Conservation (phyloP, 257 asterid species). For the Fraxinus pennsylvanica region DNA sequence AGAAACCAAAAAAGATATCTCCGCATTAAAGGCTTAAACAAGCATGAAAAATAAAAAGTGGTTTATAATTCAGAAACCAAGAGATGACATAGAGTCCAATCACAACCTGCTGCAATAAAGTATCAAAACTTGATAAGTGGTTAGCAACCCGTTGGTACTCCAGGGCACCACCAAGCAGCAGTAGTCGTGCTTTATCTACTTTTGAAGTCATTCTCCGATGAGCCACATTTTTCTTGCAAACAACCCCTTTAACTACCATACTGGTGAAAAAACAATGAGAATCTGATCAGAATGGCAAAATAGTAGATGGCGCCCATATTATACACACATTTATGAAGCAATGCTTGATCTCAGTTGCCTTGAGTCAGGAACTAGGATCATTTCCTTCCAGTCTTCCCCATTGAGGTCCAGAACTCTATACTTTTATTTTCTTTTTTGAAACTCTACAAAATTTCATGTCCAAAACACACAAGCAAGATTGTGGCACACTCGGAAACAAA, state of each 20-base stretch:
- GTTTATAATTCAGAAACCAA: slow-evolving; percentile 15
- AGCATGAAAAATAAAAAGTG: slow-evolving; percentile 1
- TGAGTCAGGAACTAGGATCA: slow-evolving; percentile 16
- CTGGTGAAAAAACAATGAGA: slow-evolving; percentile 39
- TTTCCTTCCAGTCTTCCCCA: slow-evolving; percentile 11
- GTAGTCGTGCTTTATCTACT: slow-evolving; percentile 59
- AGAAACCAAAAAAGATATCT: slow-evolving; percentile 22
- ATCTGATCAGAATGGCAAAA: slow-evolving; percentile 30
- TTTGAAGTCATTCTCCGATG: slow-evolving; percentile 72
- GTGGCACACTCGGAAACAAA: background rate
- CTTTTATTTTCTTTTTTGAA: background rate
- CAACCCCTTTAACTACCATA: slow-evolving; percentile 69
- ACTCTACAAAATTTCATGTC: slow-evolving; percentile 14
- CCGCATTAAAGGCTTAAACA: background rate
- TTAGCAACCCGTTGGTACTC: slow-evolving; percentile 81
- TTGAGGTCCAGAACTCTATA: background rate
- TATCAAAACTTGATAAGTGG: slow-evolving; percentile 77
- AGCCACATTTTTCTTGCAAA: slow-evolving; percentile 83
- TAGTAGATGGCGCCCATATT: slow-evolving; percentile 15
- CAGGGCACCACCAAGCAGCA: slow-evolving; percentile 80
- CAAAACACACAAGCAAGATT: background rate
- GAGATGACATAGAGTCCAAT: slow-evolving; percentile 12
- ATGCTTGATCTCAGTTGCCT: slow-evolving; percentile 17
- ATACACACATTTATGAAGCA: slow-evolving; percentile 15
- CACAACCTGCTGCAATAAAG: slow-evolving; percentile 79